Evolutionary conservation across 495 filamentous ascomycete genomes (phyloP).

Genomic region (Apiosordaria backusii): DNA sequence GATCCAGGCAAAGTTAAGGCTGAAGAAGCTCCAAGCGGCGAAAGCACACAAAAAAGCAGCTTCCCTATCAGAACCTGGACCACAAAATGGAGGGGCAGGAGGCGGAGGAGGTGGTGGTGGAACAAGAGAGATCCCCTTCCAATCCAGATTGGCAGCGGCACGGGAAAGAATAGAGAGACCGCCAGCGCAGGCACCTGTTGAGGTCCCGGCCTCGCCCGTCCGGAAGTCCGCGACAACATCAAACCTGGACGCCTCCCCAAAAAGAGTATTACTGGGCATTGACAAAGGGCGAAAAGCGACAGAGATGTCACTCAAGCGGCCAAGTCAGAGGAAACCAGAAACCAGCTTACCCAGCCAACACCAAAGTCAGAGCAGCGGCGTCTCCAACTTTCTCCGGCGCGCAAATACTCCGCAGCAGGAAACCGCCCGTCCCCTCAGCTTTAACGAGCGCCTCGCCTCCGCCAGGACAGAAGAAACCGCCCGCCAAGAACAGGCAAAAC

Average conservation of each 20-base stretch:
- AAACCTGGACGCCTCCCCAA: conserved; percentile 66
- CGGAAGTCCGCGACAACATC: conserved; percentile 42
- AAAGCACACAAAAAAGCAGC: conserved; percentile 40
- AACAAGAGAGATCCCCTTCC: conserved; percentile 27
- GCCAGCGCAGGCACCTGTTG: conserved; percentile 47
- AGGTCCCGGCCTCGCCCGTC: conserved; percentile 81
- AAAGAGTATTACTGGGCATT: conserved; percentile 77
- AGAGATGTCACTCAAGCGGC: conserved; percentile 80
- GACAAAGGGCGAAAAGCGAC: conserved; percentile 79
- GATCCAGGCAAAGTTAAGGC: conserved; percentile 80
- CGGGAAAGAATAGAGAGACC: conserved; percentile 34
- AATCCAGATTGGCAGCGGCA: conserved; percentile 22
- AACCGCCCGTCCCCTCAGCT: conserved; percentile 59
- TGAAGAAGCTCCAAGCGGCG: conserved; percentile 77
- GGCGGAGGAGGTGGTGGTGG: not conserved
- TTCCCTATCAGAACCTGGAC: conserved; percentile 13
- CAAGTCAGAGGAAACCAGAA: conserved; percentile 38
- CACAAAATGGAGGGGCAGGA: conserved; percentile 8
- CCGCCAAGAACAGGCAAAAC: conserved; percentile 51
- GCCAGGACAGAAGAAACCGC: conserved; percentile 54
- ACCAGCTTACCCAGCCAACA: not conserved
- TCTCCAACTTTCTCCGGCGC: conserved; percentile 40
- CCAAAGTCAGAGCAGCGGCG: conserved; percentile 25
- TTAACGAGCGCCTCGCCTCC: conserved; percentile 82
- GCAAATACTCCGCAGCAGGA: conserved; percentile 33